Conservation (phyloP, 305 asterid genomes). For the Nicotiana rustica region DNA sequence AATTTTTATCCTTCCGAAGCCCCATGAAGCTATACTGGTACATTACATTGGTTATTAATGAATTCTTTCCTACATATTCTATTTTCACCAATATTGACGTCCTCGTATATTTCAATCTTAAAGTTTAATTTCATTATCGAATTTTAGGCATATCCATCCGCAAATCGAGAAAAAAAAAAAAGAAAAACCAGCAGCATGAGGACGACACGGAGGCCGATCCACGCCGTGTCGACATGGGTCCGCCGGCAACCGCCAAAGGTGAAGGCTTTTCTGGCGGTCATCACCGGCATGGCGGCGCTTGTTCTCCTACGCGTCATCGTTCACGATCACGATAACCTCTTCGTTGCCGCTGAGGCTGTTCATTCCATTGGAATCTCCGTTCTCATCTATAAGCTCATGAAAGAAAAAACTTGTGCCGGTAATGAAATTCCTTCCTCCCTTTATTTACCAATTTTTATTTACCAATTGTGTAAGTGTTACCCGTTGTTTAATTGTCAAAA, state of each 20-base stretch:
- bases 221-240: conserved; percentile 69
- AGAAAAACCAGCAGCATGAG: conserved; percentile 43
- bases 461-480: background rate
- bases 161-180: background rate
- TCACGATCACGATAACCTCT: conserved; percentile 89
- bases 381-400: conserved; percentile 85
- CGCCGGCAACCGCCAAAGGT: conserved; percentile 96
- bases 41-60: too few species aligned
- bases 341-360: conserved; percentile 94
- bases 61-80: background rate
- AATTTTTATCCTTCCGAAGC: too few species aligned
- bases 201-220: conserved; percentile 81
- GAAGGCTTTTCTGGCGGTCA: conserved; percentile 82
- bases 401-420: conserved; percentile 97
- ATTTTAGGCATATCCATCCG: background rate
- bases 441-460: background rate
- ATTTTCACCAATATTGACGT: background rate
- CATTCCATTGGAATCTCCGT: conserved; percentile 84
- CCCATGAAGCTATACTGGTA: too few species aligned
- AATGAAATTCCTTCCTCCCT: conserved; percentile 20
- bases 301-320: conserved; percentile 83
- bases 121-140: background rate
- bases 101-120: background rate
- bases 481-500: background rate
- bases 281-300: conserved; percentile 81